Percentiles rank a stretch among this genome's conserved stretches.
These are phyloP conservation scores for Quercus rubra DNA, from an alignment of 306 rosid genomes.

Conservation along the genomic window DNA sequence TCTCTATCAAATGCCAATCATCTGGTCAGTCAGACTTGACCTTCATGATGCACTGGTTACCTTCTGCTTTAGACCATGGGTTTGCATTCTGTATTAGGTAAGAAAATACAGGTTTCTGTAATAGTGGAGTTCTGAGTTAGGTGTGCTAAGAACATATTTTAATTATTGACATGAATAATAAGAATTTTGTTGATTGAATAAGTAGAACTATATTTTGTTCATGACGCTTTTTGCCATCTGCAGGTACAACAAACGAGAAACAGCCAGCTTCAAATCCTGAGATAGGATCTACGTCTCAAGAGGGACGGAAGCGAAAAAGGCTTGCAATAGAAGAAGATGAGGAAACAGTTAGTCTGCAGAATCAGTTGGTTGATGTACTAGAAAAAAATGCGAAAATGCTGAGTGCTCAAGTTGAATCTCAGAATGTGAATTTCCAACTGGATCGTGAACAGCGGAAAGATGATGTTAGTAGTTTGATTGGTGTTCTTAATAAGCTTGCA, in stretches of 20 bases:
- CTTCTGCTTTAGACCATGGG: not conserved
- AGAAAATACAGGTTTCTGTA: not conserved
- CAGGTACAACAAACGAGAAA: conserved; percentile 56
- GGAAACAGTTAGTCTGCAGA: conserved; percentile 45
- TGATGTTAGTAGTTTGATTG: conserved; percentile 60
- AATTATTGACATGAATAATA: not conserved
- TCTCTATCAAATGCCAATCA: not conserved
- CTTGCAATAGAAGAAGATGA: conserved; percentile 51
- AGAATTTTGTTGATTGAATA: not conserved
- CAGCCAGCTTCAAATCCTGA: conserved; percentile 56
- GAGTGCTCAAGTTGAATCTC: conserved; percentile 69
- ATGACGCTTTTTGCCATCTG: not conserved
- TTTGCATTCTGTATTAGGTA: not conserved
- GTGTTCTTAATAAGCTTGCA: conserved; percentile 93
- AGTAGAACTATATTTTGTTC: not conserved
- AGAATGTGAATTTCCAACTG: conserved; percentile 63
- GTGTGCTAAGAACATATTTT: not conserved
- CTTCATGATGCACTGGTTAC: not conserved
- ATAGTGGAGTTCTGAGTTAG: not conserved
- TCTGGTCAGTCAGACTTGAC: not conserved
- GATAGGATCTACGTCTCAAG: conserved; percentile 74
- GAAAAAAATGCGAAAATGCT: conserved; percentile 84
- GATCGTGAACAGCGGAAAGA: conserved; percentile 84
- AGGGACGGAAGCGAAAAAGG: conserved; percentile 71
- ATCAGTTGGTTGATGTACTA: conserved; percentile 68